phyloP scores from a whole-genome alignment of 306 rosid species.

The Phaseolus lunatus region DNA sequence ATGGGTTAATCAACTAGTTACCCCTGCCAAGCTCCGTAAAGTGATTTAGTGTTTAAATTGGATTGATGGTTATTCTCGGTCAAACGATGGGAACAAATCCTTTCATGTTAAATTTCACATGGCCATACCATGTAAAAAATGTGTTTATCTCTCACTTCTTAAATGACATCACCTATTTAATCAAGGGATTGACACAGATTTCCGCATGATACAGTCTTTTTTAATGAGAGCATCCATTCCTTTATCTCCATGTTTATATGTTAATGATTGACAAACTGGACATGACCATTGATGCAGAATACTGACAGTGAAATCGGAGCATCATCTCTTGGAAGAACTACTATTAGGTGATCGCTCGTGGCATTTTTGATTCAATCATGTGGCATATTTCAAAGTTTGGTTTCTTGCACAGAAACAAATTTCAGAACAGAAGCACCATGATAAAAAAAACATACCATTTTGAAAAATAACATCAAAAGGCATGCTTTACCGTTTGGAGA shows the following conservation, averaged over 20 bases:
- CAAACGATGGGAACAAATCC: not conserved
- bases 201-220: not conserved
- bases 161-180: not conserved
- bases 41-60: slow-evolving; percentile 15
- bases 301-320: slow-evolving; percentile 96
- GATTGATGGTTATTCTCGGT: slow-evolving; percentile 22
- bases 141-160: not conserved
- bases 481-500: slow-evolving; percentile 25
- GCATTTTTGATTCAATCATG: slow-evolving; percentile 22
- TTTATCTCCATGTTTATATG: slow-evolving; percentile 24
- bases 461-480: slow-evolving; percentile 25
- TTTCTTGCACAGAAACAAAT: slow-evolving; percentile 34
- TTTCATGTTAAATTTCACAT: not conserved
- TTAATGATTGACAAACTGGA: slow-evolving; percentile 24
- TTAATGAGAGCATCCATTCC: not conserved
- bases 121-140: not conserved
- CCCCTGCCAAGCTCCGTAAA: not conserved
- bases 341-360: slow-evolving; percentile 66
- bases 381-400: slow-evolving; percentile 39
- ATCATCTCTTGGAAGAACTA: slow-evolving; percentile 88
- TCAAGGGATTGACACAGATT: not conserved
- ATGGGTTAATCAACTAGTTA: slow-evolving; percentile 30
- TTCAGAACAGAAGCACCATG: slow-evolving; percentile 26
- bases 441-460: slow-evolving; percentile 31
- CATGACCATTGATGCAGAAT: slow-evolving; percentile 65